Evolutionary conservation across 345 rosid genomes (phyloP).

Genomic region (Aquilaria sinensis): DNA sequence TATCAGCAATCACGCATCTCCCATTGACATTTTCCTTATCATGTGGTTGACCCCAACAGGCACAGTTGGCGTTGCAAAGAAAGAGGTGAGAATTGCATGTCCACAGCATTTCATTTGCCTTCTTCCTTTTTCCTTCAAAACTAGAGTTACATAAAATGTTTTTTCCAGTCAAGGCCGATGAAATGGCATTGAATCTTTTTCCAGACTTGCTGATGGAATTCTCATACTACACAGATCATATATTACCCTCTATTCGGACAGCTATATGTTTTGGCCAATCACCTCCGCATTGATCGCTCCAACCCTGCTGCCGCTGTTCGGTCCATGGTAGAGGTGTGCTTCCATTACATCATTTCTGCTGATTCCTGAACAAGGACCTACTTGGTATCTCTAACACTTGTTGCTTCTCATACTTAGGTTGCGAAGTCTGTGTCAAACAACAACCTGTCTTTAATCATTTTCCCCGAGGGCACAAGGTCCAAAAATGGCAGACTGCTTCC

Average conservation of each 20-base stretch:
- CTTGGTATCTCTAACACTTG: background rate
- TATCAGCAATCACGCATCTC: constrained; percentile 56
- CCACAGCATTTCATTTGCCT: background rate
- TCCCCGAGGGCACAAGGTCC: constrained; percentile 63
- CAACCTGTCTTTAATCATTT: constrained; percentile 41
- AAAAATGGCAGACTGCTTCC: constrained; percentile 42
- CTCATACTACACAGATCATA: constrained; percentile 29
- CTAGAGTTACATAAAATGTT: too few relatives aligned
- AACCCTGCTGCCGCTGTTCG: constrained; percentile 35
- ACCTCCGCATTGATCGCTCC: constrained; percentile 52
- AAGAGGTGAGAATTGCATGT: constrained; percentile 27
- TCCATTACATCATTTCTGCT: background rate
- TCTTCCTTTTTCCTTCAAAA: background rate
- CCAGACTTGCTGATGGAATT: background rate
- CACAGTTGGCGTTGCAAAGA: constrained; percentile 54
- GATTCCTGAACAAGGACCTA: too few relatives aligned
- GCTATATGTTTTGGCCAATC: constrained; percentile 43
- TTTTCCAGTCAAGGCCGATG: too few relatives aligned
- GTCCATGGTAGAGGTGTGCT: constrained; percentile 44
- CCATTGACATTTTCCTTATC: constrained; percentile 41
- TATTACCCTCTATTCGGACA: constrained; percentile 57
- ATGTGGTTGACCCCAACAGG: constrained; percentile 57
- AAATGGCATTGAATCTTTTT: background rate
- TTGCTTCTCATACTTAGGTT: constrained; percentile 21
- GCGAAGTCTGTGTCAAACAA: constrained; percentile 26